phyloP scores from a whole-genome alignment of 2,329 filamentous ascomycete genomes.

The Gnomoniopsis sp. region DNA sequence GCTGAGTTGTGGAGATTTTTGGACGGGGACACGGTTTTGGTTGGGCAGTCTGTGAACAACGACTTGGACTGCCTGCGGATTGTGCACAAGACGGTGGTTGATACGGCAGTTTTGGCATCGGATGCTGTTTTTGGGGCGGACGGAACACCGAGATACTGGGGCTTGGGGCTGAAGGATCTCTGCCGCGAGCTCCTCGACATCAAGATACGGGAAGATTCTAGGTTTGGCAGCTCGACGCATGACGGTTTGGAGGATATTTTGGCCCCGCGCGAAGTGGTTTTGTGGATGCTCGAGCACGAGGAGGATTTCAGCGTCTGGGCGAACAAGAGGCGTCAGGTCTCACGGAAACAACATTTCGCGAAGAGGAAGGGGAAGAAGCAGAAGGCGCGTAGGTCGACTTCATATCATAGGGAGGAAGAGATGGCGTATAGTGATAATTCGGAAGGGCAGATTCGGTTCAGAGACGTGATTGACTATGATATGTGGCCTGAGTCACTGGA shows the following conservation, averaged over 20 bases:
- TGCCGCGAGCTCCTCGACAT: background rate
- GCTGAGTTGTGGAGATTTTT: background rate
- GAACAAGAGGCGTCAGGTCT: background rate
- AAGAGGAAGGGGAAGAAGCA: background rate
- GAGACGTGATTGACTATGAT: constrained; percentile 2
- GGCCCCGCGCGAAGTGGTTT: background rate
- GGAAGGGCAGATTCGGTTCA: background rate
- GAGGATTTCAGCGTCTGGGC: background rate
- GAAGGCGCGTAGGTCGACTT: background rate
- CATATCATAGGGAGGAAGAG: background rate
- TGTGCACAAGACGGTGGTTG: background rate
- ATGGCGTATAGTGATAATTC: background rate
- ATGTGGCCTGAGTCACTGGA: background rate
- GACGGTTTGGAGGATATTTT: constrained; percentile 2
- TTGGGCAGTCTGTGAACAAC: background rate
- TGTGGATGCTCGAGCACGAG: background rate
- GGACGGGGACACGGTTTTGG: background rate
- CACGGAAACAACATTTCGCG: background rate
- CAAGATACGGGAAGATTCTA: background rate
- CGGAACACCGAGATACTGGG: background rate
- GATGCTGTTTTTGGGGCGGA: background rate
- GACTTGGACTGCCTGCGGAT: background rate
- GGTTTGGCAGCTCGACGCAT: background rate
- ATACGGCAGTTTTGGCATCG: background rate
- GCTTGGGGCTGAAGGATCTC: background rate